Percentiles rank a stretch among this genome's conserved stretches.
Evolutionary conservation across 1,139 yeast species (phyloP).

Genomic region (Suhomyces taliae): DNA sequence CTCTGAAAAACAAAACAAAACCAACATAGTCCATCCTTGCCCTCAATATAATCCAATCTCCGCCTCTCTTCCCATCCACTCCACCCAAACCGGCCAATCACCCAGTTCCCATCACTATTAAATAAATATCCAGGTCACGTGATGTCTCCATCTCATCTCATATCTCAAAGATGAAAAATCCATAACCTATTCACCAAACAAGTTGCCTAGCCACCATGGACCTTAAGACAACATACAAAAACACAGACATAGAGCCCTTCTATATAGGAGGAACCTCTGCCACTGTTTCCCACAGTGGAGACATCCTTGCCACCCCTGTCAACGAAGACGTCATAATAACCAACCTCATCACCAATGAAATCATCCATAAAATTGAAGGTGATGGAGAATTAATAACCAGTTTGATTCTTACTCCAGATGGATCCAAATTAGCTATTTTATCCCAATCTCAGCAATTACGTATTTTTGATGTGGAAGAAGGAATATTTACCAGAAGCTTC

Average conservation of each 20-base stretch:
- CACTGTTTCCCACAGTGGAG: constrained; percentile 63
- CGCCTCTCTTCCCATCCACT: too few species aligned
- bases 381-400: constrained; percentile 85
- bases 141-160: constrained; percentile 3
- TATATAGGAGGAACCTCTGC: constrained; percentile 85
- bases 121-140: background rate
- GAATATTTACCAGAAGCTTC: constrained; percentile 51
- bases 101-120: too few species aligned
- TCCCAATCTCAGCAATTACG: constrained; percentile 85
- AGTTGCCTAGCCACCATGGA: constrained; percentile 20
- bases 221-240: constrained; percentile 35
- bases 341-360: constrained; percentile 56
- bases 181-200: constrained; percentile 6
- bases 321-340: constrained; percentile 73
- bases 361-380: constrained; percentile 68
- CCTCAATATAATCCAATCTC: too few species aligned
- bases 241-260: constrained; percentile 58
- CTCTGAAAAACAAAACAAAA: too few species aligned
- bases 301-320: constrained; percentile 75
- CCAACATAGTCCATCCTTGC: too few species aligned
- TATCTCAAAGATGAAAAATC: constrained; percentile 3
- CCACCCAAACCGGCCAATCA: too few species aligned
- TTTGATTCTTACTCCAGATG: constrained; percentile 75
- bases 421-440: constrained; percentile 63
- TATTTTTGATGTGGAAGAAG: constrained; percentile 52